Base-by-base conservation (phyloP, 2,329 filamentous ascomycete species). In the Aspergillus uvarum region DNA sequence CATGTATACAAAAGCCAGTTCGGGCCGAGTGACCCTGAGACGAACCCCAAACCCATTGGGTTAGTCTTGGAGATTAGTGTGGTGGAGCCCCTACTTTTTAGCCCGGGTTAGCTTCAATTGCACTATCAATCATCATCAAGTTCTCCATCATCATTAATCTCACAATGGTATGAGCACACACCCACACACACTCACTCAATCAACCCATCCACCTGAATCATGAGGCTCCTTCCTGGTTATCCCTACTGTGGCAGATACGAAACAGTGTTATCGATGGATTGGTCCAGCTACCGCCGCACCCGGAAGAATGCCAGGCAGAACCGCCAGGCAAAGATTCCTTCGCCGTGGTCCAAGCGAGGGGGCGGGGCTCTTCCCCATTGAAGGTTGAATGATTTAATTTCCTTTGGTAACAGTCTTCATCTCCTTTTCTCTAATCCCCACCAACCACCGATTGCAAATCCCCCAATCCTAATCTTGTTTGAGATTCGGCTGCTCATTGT, bases 311-410 rank as follows among this genome's bases (percentile, higher is more conserved):
- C 38, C 38, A 44, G 38, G 12, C 38, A 44, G 16, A 19, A 19
- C 14, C 6, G 38, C 14, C 5, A 44, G 38, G 3, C 14, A 44
- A 44, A 44, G n/a, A 44, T 16, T 19, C 38, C 38, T 44, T 19
- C 38, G 16, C 38, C 19, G 47, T 22, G 22, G 5, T 29, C 19
- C 53, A 55, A 55, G 42, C 53, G 53, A 55, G 53, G 53, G 52
- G 53, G 53, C 53, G 53, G 53, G 53, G 53, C 53, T 48, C 8
- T 22, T 55, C 19, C 53, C 26, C 10, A 47, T 54, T 54, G 47
- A 55, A 32, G 47, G 47, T 47, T 35, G 32, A 35, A 16, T 35
- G 32, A 4, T 35, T 48, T 48, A 55, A 48, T 55, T 47, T 48
- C 42, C 42, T 47, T 22, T 47, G 38, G 14, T 48, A 47, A 47